Base-by-base conservation (phyloP, 768 basidiomycete species). In the Trametes maxima region DNA sequence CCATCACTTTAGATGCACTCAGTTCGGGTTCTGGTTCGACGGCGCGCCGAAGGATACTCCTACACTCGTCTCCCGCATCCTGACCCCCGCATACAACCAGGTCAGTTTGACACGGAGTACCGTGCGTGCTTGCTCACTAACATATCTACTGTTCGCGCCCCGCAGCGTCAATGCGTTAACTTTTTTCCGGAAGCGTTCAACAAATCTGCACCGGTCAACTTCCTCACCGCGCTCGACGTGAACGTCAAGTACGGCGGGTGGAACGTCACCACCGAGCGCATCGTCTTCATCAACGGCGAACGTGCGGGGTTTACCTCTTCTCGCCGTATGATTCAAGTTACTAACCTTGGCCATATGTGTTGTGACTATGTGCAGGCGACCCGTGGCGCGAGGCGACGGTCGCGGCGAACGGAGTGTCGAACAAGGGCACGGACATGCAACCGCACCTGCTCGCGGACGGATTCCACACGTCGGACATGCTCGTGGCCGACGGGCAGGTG, bases 361-460 rank as follows among this genome's bases (percentile, higher is more conserved):
- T 40, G 12, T 40, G 39, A 13, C 4, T 33, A 33, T 8, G 8
- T 33, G 17, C 43, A 89, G 87, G 85, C 39, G 88, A 90, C 66
- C 88, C 89, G 19, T 90, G 88, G 88, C 80, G 82, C 45, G 84
- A 85, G 54, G 81, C 84, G 8, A 89, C 88, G 0, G 77, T 89
- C 11, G 89, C 87, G 2, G 82, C 87, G 0, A 77, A 81, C 19
- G 77, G 76, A 10, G 74, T 78, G 16, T 59, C 70, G 51, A 73
- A 79, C 49, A 39, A 70, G 19, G 85, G 79, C 66, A 85, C 83
- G 1, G 55, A 78, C 1, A 68, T 70, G 1, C 86, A 87, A 64
- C 84, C 85, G 0, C 85, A 90, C 59, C 79, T 76, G 11, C 68
- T 82, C 12, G 74, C 82, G 19, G 80, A 87, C 62, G 88, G 85